Evolutionary conservation across 805 yeast species (phyloP), one percentile per base, ranked within the genome.

Genomic region (Metschnikowia peoriensis): DNA sequence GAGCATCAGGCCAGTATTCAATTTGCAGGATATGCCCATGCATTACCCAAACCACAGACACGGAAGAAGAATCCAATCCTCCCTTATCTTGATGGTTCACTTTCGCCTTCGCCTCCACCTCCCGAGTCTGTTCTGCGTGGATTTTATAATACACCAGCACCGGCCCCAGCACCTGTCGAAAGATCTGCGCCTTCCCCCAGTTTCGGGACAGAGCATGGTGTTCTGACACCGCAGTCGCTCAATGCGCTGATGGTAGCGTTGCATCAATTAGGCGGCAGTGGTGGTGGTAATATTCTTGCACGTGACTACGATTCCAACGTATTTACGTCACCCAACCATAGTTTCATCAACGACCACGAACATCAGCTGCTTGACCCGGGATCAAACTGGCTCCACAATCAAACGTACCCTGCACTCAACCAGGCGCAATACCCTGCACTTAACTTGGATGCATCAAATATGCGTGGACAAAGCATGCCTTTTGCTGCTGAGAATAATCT

Each of bases 1-100:
- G 78, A 74, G 51, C 62, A 67, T 51, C 70, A 66, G 49, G 77
- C 76, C 6, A 66, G 74, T 41, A 58, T 72, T 9, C 71, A 68
- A 35, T 74, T 72, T 62, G 78, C 77, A 0, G 77, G 78, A 6
- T 62, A 56, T 46, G 55, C 22, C n/a, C 15, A 29, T 29, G 38
- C 48, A 4, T 28, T 40, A 10, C 49, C 49, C 14, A 43, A 38
- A 27, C 37, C 41, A 11, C 22, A 22, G 16, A 10, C n/a, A 34
- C 35, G 12, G 12, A 34, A 14, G 41, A 47, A 16, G 22, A 28
- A 15, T 15, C 45, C 17, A 7, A 8, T 6, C 28, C 28, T 9
- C 11, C 27, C 8, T 27, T 32, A 22, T 10, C 11, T 16, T 9
- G 50, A 47, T 6, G 45, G 41, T 28, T 15, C 27, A 9, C 32